These are phyloP conservation scores for Wickerhamomyces bovis DNA, from an alignment of 805 yeast species.

Conservation along the genomic window DNA sequence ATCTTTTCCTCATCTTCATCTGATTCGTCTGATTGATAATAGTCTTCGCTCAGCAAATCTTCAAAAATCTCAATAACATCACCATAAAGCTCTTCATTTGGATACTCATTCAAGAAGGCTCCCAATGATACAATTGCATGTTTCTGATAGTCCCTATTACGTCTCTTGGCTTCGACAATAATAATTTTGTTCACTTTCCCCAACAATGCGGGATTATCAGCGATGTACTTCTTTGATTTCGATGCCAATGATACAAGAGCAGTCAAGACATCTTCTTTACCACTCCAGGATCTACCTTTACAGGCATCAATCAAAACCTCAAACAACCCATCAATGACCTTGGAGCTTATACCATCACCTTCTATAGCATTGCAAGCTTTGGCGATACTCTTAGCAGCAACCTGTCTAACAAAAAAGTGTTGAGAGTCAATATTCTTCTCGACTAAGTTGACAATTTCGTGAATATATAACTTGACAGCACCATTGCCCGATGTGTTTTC, in stretches of 20 bases:
- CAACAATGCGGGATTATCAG: conserved; percentile 26
- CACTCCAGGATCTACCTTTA: conserved; percentile 80
- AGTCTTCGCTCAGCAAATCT: conserved; percentile 32
- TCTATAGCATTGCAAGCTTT: conserved; percentile 46
- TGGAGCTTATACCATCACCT: conserved; percentile 17
- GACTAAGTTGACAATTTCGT: conserved; percentile 57
- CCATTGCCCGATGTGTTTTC: conserved; percentile 73
- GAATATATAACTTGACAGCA: conserved; percentile 60
- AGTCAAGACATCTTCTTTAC: conserved; percentile 71
- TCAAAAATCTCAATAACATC: conserved; percentile 28
- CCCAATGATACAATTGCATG: conserved; percentile 51
- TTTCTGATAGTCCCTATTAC: conserved; percentile 57
- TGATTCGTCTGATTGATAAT: conserved; percentile 34
- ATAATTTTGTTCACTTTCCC: conserved; percentile 39
- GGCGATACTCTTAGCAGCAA: conserved; percentile 63
- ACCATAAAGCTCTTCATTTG: conserved; percentile 25
- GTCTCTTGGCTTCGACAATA: conserved; percentile 55
- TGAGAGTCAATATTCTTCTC: conserved; percentile 46
- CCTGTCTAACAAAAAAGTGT: conserved; percentile 59
- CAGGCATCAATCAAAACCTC: conserved; percentile 51
- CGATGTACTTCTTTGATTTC: conserved; percentile 36
- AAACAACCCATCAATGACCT: conserved; percentile 34
- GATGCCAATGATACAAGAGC: conserved; percentile 57
- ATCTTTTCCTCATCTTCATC: conserved; percentile 29
- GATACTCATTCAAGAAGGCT: conserved; percentile 37